Percentiles rank a stretch among this genome's conserved stretches.
phyloP scores from a whole-genome alignment of 495 filamentous ascomycete genomes.

The Lasiosphaeriaceae sp. region DNA sequence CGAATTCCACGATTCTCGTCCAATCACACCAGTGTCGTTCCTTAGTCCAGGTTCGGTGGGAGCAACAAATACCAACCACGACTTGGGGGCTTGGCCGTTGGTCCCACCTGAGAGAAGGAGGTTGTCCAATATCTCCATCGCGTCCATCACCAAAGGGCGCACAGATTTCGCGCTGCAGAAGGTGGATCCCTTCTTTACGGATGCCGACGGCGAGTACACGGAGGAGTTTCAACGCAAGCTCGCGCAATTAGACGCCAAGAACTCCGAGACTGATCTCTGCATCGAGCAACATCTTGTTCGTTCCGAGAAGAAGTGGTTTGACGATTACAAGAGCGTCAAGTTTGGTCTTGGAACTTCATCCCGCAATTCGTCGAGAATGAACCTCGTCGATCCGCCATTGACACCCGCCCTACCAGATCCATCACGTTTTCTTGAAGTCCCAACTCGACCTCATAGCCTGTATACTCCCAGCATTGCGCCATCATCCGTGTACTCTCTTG shows the following conservation, averaged over 20 bases:
- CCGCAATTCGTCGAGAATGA: slow-evolving; percentile 6
- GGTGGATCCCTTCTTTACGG: slow-evolving; percentile 20
- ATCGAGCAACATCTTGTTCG: slow-evolving; percentile 56
- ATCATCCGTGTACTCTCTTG: slow-evolving; percentile 10
- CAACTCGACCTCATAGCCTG: slow-evolving; percentile 2
- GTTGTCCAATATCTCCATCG: slow-evolving; percentile 7
- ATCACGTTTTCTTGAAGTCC: slow-evolving; percentile 10
- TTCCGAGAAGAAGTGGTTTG: slow-evolving; percentile 34
- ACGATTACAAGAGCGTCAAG: slow-evolving; percentile 10
- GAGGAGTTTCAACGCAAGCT: slow-evolving; percentile 49
- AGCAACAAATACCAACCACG: not conserved
- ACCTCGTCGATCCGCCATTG: slow-evolving; percentile 2
- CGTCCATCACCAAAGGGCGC: slow-evolving; percentile 11
- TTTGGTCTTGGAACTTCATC: slow-evolving; percentile 12
- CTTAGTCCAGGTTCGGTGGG: not conserved
- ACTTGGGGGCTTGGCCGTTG: slow-evolving; percentile 3
- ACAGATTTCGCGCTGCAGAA: slow-evolving; percentile 43
- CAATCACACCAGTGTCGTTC: slow-evolving; percentile 5
- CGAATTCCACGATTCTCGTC: slow-evolving; percentile 2
- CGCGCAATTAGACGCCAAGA: slow-evolving; percentile 47
- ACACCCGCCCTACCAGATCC: not conserved
- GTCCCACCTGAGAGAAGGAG: not conserved
- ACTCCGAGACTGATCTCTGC: slow-evolving; percentile 49
- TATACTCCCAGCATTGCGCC: slow-evolving; percentile 12
- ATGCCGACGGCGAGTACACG: slow-evolving; percentile 51